phyloP scores from a whole-genome alignment of 768 basidiomycete genomes.

The Phaeotremella skinneri region DNA sequence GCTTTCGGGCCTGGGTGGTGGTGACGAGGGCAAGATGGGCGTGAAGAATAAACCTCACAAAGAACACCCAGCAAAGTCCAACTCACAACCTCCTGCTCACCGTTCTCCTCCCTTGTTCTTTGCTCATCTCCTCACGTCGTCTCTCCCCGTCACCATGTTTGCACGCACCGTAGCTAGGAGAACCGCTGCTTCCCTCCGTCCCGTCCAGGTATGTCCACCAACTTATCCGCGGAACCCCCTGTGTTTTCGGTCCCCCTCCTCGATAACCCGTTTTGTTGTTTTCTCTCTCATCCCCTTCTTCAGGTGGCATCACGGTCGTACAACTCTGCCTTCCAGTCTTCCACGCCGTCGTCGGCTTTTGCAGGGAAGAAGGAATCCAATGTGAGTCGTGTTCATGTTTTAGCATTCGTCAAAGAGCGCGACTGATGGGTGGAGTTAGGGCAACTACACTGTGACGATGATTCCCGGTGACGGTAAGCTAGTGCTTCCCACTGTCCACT shows the following conservation, averaged over 20 bases:
- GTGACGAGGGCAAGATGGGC: conserved; percentile 1
- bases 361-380: conserved; percentile 82
- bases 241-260: not conserved
- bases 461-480: conserved; percentile 90
- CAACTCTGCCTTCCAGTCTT: conserved; percentile 49
- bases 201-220: conserved; percentile 21
- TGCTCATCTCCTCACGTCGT: not conserved
- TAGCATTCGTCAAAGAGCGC: not conserved
- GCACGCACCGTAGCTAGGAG: conserved; percentile 29
- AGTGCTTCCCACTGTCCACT: not conserved
- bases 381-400: conserved; percentile 57
- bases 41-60: not conserved
- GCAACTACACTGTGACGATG: conserved; percentile 92
- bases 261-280: too few relatives aligned
- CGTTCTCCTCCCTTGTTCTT: not conserved
- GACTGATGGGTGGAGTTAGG: conserved; percentile 56
- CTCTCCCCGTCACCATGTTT: not conserved
- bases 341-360: conserved; percentile 81
- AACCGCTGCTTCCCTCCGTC: conserved; percentile 28
- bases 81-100: too few relatives aligned
- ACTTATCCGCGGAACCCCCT: not conserved
- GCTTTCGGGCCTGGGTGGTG: not conserved
- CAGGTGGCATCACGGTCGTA: conserved; percentile 33
- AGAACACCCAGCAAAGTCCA: too few relatives aligned
- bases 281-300: not conserved